A percentile compares a stretch with the other conserved stretches of the same genome.
Conservation (phyloP, 305 asterid species). For the Fraxinus baroniana region DNA sequence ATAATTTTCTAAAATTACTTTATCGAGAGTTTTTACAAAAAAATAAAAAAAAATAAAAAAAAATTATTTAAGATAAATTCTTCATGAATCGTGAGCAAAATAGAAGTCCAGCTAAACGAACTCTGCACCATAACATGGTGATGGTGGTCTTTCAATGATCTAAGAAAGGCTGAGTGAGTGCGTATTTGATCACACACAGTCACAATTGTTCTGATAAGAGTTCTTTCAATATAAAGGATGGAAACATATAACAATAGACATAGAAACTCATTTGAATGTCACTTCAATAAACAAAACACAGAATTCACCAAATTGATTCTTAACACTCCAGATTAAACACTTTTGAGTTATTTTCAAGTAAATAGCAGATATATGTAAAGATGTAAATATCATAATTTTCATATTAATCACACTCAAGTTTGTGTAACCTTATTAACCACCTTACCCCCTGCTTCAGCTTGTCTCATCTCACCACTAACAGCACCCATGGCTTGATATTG, state of each 20-base stretch:
- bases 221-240: background rate
- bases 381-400: background rate
- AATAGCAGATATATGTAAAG: background rate
- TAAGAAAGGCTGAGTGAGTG: too few relatives aligned
- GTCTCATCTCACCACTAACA: constrained; percentile 37
- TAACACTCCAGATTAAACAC: constrained; percentile 7
- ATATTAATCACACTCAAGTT: constrained; percentile 42
- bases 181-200: background rate
- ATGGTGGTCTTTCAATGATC: too few relatives aligned
- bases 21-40: too few relatives aligned
- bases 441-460: constrained; percentile 43
- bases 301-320: background rate
- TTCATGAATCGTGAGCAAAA: too few relatives aligned
- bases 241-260: background rate
- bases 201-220: background rate
- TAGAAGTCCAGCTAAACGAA: background rate
- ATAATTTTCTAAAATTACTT: too few relatives aligned
- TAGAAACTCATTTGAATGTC: background rate
- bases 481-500: constrained; percentile 43
- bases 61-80: too few relatives aligned
- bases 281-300: constrained; percentile 24
- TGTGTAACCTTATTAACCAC: constrained; percentile 51
- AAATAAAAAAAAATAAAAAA: too few relatives aligned
- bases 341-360: constrained; percentile 22
- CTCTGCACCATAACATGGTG: background rate